Conservation (phyloP, 202 grass and related monocot species). For the Digitaria exilis region DNA sequence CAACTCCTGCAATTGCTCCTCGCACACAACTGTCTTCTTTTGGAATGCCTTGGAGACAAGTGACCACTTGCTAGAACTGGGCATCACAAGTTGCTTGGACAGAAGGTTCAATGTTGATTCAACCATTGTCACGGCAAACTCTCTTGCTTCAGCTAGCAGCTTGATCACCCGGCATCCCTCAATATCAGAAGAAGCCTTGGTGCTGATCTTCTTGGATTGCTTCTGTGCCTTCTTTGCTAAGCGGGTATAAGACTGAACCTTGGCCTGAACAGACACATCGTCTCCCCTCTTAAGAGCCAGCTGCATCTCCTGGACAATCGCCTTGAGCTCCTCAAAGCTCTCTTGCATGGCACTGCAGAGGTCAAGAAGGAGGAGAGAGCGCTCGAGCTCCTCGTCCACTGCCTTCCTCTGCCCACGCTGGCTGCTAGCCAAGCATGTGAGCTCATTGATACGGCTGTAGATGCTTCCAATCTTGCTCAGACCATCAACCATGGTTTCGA, state of each 20-base stretch:
- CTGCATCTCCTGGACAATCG: constrained; percentile 37
- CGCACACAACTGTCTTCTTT: not conserved
- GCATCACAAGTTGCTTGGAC: not conserved
- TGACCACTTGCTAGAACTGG: constrained; percentile 53
- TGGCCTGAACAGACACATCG: not conserved
- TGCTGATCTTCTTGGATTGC: constrained; percentile 39
- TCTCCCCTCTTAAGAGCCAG: constrained; percentile 41
- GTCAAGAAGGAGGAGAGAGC: constrained; percentile 50
- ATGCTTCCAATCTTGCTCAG: constrained; percentile 25
- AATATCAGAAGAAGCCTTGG: constrained; percentile 20
- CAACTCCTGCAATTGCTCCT: constrained; percentile 33
- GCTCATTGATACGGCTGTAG: constrained; percentile 34
- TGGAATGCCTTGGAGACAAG: constrained; percentile 43
- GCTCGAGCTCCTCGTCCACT: constrained; percentile 46
- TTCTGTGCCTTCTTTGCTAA: constrained; percentile 52
- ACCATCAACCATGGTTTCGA: not conserved
- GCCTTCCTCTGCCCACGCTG: constrained; percentile 35
- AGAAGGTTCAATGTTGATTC: constrained; percentile 35
- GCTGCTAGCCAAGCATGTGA: constrained; percentile 33
- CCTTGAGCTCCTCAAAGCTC: constrained; percentile 35
- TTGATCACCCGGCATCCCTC: constrained; percentile 20
- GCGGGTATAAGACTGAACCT: not conserved
- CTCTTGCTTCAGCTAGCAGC: constrained; percentile 48
- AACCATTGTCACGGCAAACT: constrained; percentile 32
- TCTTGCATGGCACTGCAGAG: constrained; percentile 41